Evolutionary conservation across 495 filamentous ascomycete species (phyloP).

Genomic region (Penicillium cosmopolitanum): DNA sequence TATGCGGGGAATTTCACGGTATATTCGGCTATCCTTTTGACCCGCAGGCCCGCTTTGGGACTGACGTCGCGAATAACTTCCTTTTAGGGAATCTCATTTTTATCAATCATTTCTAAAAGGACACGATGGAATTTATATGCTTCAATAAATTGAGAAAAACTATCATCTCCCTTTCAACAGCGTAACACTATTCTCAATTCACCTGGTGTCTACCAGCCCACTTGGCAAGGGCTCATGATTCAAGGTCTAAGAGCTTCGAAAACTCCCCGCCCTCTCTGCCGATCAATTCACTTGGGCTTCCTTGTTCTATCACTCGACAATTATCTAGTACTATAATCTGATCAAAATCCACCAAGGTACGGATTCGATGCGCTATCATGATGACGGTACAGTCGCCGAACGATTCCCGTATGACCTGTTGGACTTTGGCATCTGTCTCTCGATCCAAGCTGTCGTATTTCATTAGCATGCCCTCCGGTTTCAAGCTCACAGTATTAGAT

Average conservation of each 20-base stretch:
- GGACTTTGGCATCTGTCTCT: constrained; percentile 81
- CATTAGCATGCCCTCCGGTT: constrained; percentile 49
- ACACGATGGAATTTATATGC: no score
- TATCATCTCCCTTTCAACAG: no score
- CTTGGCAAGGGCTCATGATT: neutral
- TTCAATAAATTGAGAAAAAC: no score
- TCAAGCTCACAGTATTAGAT: neutral
- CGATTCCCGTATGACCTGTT: constrained; percentile 74
- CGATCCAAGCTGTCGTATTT: constrained; percentile 83
- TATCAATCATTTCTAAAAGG: no score
- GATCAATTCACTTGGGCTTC: constrained; percentile 16
- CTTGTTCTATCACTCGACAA: constrained; percentile 67
- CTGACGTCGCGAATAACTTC: neutral
- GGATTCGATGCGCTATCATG: constrained; percentile 84
- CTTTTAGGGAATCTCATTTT: neutral
- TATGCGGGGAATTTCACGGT: constrained; percentile 1
- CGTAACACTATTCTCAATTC: no score
- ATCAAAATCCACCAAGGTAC: constrained; percentile 87
- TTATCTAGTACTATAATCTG: constrained; percentile 84
- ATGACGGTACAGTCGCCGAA: constrained; percentile 77
- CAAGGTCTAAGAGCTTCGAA: constrained; percentile 8
- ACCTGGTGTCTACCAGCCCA: no score
- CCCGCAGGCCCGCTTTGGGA: constrained; percentile 1
- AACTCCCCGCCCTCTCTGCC: constrained; percentile 8
- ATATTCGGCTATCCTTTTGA: neutral